Conservation (phyloP, 371 early-diverging fungal genomes). For the Actinomortierella wolfii region DNA sequence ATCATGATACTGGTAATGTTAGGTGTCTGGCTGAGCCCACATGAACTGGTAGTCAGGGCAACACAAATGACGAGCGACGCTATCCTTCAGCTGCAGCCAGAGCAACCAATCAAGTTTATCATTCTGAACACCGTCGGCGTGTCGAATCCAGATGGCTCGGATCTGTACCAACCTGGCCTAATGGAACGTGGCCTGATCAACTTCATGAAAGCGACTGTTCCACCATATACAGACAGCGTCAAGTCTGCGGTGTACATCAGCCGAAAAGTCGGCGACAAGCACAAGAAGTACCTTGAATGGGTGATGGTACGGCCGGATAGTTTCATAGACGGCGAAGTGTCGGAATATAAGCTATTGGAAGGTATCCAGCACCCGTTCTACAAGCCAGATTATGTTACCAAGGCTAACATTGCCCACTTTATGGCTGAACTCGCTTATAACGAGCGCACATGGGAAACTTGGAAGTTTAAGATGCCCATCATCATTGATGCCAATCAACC, state of each 20-base stretch:
- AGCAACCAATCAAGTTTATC: constrained; percentile 13
- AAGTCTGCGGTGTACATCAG: constrained; percentile 21
- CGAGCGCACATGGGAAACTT: constrained; percentile 7
- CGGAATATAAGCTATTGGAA: constrained; percentile 14
- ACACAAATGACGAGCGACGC: constrained; percentile 23
- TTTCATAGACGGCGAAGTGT: constrained; percentile 22
- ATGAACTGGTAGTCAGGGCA: constrained; percentile 14
- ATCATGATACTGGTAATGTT: too few relatives aligned
- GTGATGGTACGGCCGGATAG: constrained; percentile 19
- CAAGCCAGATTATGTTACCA: constrained; percentile 15
- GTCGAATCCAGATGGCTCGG: constrained; percentile 22
- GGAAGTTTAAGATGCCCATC: constrained; percentile 28
- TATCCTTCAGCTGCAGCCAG: constrained; percentile 13
- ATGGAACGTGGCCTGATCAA: constrained; percentile 11
- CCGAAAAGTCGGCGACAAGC: constrained; percentile 7
- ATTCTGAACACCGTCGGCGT: constrained; percentile 27
- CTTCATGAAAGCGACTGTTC: constrained; percentile 11
- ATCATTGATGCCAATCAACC: constrained; percentile 24
- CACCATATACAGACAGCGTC: constrained; percentile 26
- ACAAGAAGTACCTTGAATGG: constrained; percentile 12
- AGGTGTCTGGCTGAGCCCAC: constrained; percentile 23
- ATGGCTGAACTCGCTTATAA: constrained; percentile 17
- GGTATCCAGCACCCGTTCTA: constrained; percentile 19
- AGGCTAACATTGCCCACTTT: constrained; percentile 29
- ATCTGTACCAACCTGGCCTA: constrained; percentile 9